phyloP scores from a whole-genome alignment of 2,329 filamentous ascomycete genomes.

The Fusarium liriodendri region DNA sequence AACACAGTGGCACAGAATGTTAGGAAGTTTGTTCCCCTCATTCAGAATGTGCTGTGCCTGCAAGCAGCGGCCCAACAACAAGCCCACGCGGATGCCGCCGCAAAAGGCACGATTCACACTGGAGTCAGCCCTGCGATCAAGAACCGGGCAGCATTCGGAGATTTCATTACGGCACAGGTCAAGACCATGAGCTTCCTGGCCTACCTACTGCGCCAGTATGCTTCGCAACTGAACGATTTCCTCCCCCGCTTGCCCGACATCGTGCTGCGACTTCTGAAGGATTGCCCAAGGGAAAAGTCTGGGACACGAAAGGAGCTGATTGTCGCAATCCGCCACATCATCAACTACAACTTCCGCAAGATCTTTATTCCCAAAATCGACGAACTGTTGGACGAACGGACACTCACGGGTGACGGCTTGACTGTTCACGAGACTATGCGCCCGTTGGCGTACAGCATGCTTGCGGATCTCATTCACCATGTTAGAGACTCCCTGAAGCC shows the following conservation, averaged over 20 bases:
- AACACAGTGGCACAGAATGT: slow-evolving; percentile 84
- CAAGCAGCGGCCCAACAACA: slow-evolving; percentile 94
- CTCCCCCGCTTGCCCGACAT: slow-evolving; percentile 86
- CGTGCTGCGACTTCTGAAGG: slow-evolving; percentile 89
- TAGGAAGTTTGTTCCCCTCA: slow-evolving; percentile 90
- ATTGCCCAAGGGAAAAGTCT: slow-evolving; percentile 95
- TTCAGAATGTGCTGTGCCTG: slow-evolving; percentile 87
- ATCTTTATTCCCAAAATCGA: slow-evolving; percentile 97
- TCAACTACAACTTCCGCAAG: slow-evolving; percentile 98
- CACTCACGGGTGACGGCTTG: slow-evolving; percentile 92
- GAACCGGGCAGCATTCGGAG: slow-evolving; percentile 93
- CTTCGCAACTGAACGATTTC: slow-evolving; percentile 88
- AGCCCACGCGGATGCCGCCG: slow-evolving; percentile 86
- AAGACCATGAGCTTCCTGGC: slow-evolving; percentile 99
- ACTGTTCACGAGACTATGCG: slow-evolving; percentile 98
- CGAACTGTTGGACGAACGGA: slow-evolving; percentile 92
- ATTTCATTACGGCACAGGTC: slow-evolving; percentile 97
- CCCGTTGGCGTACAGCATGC: slow-evolving; percentile 96
- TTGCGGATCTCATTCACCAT: slow-evolving; percentile 97
- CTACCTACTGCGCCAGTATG: slow-evolving; percentile 89
- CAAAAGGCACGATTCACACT: slow-evolving; percentile 85
- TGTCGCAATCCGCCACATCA: slow-evolving; percentile 96
- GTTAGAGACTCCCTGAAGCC: slow-evolving; percentile 89
- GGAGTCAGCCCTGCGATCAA: slow-evolving; percentile 94
- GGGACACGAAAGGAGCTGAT: slow-evolving; percentile 93